Evolutionary conservation across 768 basidiomycete genomes (phyloP).

Genomic region (Hygrocybe punicea): DNA sequence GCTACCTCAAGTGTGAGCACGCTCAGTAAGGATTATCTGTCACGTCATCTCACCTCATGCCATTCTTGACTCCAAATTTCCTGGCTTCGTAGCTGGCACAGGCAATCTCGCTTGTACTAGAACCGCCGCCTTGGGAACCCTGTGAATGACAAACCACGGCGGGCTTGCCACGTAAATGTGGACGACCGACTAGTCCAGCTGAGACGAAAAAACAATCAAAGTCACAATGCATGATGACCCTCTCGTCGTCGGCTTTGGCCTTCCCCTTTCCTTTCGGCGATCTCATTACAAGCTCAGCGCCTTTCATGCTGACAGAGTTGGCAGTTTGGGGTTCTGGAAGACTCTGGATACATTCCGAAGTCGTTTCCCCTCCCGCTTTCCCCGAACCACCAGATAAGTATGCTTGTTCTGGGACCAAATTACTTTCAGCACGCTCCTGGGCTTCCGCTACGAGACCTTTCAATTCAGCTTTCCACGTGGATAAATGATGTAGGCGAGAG

Average conservation of each 20-base stretch:
- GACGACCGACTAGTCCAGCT: slow-evolving; percentile 76
- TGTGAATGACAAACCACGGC: slow-evolving; percentile 96
- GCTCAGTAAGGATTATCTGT: not conserved
- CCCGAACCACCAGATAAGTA: slow-evolving; percentile 14
- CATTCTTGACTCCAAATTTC: slow-evolving; percentile 81
- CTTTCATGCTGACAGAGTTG: slow-evolving; percentile 49
- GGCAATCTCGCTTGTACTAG: slow-evolving; percentile 92
- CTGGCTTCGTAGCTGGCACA: slow-evolving; percentile 94
- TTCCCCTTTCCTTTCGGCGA: slow-evolving; percentile 62
- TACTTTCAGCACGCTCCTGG: slow-evolving; percentile 61
- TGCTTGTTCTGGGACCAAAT: slow-evolving; percentile 32
- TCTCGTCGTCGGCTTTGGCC: slow-evolving; percentile 43
- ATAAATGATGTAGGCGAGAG: slow-evolving; percentile 88
- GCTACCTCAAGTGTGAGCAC: slow-evolving; percentile 36
- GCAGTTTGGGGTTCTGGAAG: not conserved
- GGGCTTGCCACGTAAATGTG: slow-evolving; percentile 81
- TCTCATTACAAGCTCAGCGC: slow-evolving; percentile 46
- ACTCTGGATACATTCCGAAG: not conserved
- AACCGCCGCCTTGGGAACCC: slow-evolving; percentile 61
- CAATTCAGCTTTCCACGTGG: slow-evolving; percentile 90
- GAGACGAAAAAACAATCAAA: slow-evolving; percentile 98
- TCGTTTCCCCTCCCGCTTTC: not conserved
- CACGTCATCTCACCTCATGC: slow-evolving; percentile 72
- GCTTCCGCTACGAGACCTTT: slow-evolving; percentile 75
- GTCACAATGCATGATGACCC: slow-evolving; percentile 86